Conservation (phyloP, 768 basidiomycete species). For the Gloeostereum incarnatum region DNA sequence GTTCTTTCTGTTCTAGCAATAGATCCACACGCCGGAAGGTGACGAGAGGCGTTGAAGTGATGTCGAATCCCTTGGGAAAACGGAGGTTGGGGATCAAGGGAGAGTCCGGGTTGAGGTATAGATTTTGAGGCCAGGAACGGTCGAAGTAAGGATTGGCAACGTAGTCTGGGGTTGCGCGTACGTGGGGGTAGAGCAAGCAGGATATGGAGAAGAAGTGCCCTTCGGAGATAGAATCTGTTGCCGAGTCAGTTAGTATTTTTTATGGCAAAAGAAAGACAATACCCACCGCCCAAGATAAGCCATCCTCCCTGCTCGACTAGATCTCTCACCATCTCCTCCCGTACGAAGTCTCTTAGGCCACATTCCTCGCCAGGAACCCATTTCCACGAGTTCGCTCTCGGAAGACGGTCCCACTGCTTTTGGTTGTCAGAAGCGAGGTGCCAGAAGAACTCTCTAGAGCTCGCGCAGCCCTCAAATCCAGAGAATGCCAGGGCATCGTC, state of each 20-base stretch:
- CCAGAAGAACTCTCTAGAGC: constrained; percentile 53
- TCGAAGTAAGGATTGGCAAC: constrained; percentile 44
- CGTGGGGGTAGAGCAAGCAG: constrained; percentile 57
- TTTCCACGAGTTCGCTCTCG: constrained; percentile 37
- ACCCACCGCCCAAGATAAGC: constrained; percentile 54
- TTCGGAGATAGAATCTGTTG: constrained; percentile 56
- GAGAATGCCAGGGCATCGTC: constrained; percentile 19
- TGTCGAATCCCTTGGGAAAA: constrained; percentile 44
- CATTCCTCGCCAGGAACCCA: constrained; percentile 43
- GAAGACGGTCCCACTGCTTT: constrained; percentile 37
- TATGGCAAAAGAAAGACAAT: background rate
- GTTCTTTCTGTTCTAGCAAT: constrained; percentile 37
- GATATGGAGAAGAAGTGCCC: constrained; percentile 70
- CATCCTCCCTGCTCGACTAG: constrained; percentile 65
- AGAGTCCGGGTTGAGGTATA: constrained; percentile 52
- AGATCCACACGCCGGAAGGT: constrained; percentile 61
- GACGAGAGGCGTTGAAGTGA: constrained; percentile 49
- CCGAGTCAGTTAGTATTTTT: background rate
- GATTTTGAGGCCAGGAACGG: constrained; percentile 54
- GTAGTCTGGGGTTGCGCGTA: constrained; percentile 56
- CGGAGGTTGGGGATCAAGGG: constrained; percentile 30
- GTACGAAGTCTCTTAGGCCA: constrained; percentile 27
- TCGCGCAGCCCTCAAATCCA: constrained; percentile 56
- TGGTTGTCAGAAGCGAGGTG: constrained; percentile 41
- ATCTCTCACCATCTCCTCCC: constrained; percentile 37